Conservation (phyloP, 2,329 filamentous ascomycete species). For the Arthrobotrys conoides region DNA sequence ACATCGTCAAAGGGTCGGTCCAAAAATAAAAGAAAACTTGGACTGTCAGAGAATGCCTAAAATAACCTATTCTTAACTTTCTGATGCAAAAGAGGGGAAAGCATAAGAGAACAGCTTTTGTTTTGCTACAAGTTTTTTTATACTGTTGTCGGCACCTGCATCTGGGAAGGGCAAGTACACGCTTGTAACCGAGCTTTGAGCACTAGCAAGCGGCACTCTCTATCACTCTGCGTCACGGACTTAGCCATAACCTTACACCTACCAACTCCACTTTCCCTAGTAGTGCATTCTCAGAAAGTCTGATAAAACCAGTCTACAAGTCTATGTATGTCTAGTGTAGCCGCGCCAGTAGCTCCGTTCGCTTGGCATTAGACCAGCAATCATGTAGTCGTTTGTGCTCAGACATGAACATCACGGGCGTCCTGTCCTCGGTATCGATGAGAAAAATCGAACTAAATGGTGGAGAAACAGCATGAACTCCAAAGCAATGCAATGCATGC, state of each 20-base stretch:
- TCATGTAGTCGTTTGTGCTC: constrained; percentile 25
- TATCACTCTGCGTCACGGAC: constrained; percentile 50
- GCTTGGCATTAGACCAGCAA: constrained; percentile 27
- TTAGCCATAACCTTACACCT: constrained; percentile 43
- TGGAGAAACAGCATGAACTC: constrained; percentile 17
- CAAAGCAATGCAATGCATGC: constrained; percentile 30
- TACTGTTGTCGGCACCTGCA: constrained; percentile 43
- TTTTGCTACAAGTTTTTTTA: constrained; percentile 40
- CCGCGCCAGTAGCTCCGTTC: constrained; percentile 22
- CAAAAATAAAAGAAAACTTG: constrained; percentile 26
- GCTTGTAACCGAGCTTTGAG: constrained; percentile 52
- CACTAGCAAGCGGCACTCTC: constrained; percentile 52
- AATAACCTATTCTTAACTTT: constrained; percentile 30
- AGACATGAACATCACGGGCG: constrained; percentile 23
- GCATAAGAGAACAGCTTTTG: constrained; percentile 30
- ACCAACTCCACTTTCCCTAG: constrained; percentile 51
- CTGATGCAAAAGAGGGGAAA: constrained; percentile 23
- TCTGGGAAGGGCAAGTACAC: constrained; percentile 46
- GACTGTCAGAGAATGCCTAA: constrained; percentile 30
- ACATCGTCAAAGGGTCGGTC: background rate
- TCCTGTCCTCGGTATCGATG: constrained; percentile 2
- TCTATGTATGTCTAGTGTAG: constrained; percentile 33
- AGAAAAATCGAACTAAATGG: background rate
- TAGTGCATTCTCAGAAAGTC: constrained; percentile 23
- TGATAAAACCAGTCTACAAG: constrained; percentile 19